These are phyloP conservation scores for Barnettozyma botsteinii DNA, from an alignment of 805 yeast species.

Conservation along the genomic window DNA sequence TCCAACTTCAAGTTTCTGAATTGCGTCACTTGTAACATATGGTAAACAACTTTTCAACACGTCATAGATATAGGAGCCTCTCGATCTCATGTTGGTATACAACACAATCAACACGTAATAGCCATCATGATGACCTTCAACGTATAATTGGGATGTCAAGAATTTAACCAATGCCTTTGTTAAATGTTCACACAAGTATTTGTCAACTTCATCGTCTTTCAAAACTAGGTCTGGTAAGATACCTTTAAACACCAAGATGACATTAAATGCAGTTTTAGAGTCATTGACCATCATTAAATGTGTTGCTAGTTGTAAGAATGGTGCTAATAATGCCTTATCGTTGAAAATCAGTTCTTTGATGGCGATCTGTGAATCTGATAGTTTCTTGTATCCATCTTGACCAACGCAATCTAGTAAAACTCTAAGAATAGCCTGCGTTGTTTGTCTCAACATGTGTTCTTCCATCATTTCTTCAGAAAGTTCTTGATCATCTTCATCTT, in stretches of 20 bases:
- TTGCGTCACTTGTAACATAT: slow-evolving; percentile 47
- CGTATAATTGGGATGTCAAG: slow-evolving; percentile 66
- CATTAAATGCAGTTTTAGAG: slow-evolving; percentile 88
- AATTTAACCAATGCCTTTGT: slow-evolving; percentile 65
- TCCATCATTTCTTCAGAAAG: slow-evolving; percentile 98
- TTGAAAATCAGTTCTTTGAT: slow-evolving; percentile 62
- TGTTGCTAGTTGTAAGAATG: slow-evolving; percentile 66
- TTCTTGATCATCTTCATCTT: slow-evolving; percentile 58
- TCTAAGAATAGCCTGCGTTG: slow-evolving; percentile 87
- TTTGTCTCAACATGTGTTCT: slow-evolving; percentile 86
- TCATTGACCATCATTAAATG: slow-evolving; percentile 81
- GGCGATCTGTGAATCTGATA: slow-evolving; percentile 56
- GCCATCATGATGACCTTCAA: slow-evolving; percentile 86
- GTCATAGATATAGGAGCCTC: slow-evolving; percentile 63
- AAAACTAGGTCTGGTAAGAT: slow-evolving; percentile 63
- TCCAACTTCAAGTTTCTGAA: slow-evolving; percentile 57
- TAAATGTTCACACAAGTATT: slow-evolving; percentile 47
- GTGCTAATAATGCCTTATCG: slow-evolving; percentile 64
- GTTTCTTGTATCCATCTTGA: slow-evolving; percentile 48
- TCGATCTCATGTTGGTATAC: slow-evolving; percentile 65
- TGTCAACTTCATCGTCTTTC: slow-evolving; percentile 72
- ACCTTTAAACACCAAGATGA: slow-evolving; percentile 73
- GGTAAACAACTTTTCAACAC: slow-evolving; percentile 50
- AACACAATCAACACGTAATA: slow-evolving; percentile 81
- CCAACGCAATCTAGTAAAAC: slow-evolving; percentile 83